Evolutionary conservation across 805 yeast genomes (phyloP), one percentile per base, ranked within the genome.

Genomic region (Clavispora fructus): DNA sequence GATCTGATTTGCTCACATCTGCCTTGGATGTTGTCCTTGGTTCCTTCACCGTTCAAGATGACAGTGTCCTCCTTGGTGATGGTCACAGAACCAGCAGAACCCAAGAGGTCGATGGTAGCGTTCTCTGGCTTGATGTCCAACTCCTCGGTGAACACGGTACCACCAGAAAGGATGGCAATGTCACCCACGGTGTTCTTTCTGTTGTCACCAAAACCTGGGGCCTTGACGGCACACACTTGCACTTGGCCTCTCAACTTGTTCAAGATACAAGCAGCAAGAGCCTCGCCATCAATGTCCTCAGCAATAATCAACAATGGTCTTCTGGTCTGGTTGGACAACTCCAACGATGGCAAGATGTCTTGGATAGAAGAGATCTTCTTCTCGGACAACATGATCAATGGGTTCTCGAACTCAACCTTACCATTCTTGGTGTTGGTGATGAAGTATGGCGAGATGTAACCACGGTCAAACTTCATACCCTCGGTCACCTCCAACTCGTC

Each of bases 131-230:
- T 87, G 69, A 91, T 79, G 66, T 90, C 97, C 59, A 90, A 79
- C 69, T 94, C 98, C 71, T 91, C 97, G 56, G 97, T 89, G 74
- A 79, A 79, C 30, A 79, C 84, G 42, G 96, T 87, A 71, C 97
- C 97, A 51, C 97, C 97, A 39, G 97, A 85, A 52, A 91, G 78
- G 61, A 89, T 85, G 62, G 97, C 96, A 69, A 94, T 83, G 69
- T 94, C 99, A 57, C 96, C 97, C 53, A 94, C 75, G 55, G 87
- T 90, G 78, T 90, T 90, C 80, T 88, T 87, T 76, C 97, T 86
- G 83, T 94, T 91, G 77, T 94, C 99, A 69, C 98, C 99, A 63
- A 92, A 94, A 44, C 99, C 99, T 61, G 99, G 99, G 30, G 98
- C 96, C 79, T 91, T 92, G 56, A 94, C 97, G 58, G 94, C 95